Conservation (phyloP, 345 rosid species). For the Garcia nutans region DNA sequence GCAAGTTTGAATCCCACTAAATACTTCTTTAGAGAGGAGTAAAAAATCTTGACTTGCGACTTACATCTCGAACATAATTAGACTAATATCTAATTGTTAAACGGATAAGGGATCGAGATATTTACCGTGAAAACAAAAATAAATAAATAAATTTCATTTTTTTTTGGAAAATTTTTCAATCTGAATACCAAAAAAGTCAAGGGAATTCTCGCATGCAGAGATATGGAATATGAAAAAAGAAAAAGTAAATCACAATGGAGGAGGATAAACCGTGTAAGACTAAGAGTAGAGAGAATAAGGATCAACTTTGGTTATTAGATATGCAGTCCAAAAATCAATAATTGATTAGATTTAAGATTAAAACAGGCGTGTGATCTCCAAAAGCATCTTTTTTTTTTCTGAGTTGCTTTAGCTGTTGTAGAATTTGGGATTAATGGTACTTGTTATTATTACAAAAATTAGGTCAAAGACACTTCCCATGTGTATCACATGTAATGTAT, state of each 20-base stretch:
- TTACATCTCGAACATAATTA: too few relatives aligned
- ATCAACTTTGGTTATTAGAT: not conserved
- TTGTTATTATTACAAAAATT: not conserved
- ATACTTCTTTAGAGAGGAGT: too few relatives aligned
- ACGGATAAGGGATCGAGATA: too few relatives aligned
- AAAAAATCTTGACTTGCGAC: too few relatives aligned
- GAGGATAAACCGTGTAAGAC: not conserved
- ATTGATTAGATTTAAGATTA: conserved; percentile 4
- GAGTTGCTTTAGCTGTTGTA: too few relatives aligned
- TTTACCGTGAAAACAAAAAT: too few relatives aligned
- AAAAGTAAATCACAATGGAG: not conserved
- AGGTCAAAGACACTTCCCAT: conserved; percentile 8
- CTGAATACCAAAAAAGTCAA: too few relatives aligned
- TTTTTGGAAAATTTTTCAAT: too few relatives aligned
- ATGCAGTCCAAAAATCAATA: not conserved
- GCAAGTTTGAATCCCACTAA: too few relatives aligned
- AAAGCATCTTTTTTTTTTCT: not conserved
- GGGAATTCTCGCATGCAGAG: not conserved
- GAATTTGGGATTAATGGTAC: not conserved
- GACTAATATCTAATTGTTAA: too few relatives aligned
- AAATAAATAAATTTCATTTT: too few relatives aligned
- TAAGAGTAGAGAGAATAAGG: conserved; percentile 1
- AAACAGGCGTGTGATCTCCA: conserved; percentile 7
- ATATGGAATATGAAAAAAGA: not conserved
- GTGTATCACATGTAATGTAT: conserved; percentile 14